Evolutionary conservation across 768 basidiomycete genomes (phyloP).

Genomic region (Exsudoporus frostii): DNA sequence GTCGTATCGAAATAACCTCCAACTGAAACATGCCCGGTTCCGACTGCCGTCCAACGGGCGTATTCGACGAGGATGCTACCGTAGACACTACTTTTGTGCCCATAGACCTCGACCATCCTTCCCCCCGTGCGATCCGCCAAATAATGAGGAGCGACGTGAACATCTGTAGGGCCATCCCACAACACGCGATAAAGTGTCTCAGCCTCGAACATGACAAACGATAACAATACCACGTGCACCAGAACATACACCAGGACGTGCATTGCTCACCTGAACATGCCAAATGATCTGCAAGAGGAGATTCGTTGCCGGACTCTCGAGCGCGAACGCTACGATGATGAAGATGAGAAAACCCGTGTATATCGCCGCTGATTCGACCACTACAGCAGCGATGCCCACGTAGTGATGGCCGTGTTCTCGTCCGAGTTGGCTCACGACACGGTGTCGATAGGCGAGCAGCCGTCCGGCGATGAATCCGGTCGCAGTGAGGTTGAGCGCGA

Average conservation of each 20-base stretch:
- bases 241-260: neutral
- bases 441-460: slow-evolving; percentile 21
- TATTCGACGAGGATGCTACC: neutral
- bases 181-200: neutral
- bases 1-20: neutral
- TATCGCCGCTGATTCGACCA: slow-evolving; percentile 45
- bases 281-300: slow-evolving; percentile 29
- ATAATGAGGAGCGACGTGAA: slow-evolving; percentile 40
- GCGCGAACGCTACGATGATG: slow-evolving; percentile 41
- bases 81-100: neutral
- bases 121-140: slow-evolving; percentile 36
- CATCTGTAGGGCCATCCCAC: slow-evolving; percentile 23
- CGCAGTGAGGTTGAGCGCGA: slow-evolving; percentile 29
- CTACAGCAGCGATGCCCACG: slow-evolving; percentile 35
- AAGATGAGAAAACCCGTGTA: slow-evolving; percentile 40
- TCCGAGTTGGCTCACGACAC: slow-evolving; percentile 28
- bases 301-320: slow-evolving; percentile 39
- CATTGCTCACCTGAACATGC: slow-evolving; percentile 8
- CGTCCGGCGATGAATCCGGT: slow-evolving; percentile 30
- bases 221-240: neutral
- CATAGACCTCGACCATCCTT: slow-evolving; percentile 27
- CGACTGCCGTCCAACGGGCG: neutral
- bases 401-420: slow-evolving; percentile 36
- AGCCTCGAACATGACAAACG: neutral
- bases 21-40: neutral